Base-by-base conservation (phyloP, 2,329 filamentous ascomycete species). In the Fusarium aywerte region DNA sequence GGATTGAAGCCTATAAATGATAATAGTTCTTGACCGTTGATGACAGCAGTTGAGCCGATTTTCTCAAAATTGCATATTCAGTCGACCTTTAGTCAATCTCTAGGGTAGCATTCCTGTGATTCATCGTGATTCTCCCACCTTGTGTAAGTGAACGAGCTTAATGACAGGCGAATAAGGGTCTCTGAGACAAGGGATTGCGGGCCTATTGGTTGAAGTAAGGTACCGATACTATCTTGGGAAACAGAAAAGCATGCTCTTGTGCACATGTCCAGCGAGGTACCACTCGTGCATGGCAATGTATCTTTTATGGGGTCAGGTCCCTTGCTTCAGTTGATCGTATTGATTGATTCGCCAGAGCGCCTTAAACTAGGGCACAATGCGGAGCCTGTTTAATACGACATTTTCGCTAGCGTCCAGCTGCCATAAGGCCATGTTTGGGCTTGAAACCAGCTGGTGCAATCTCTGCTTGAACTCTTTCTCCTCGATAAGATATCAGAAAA, bases 371-470 rank as follows among this genome's bases (percentile, higher is more conserved):
- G 49, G 49, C 59, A 49, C 33, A 54, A 66, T 66, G 61, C 65
- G 56, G 70, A 58, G 36, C 58, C 60, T 62, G 56, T 62, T 70
- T 70, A 53, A 64, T 73, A 69, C 64, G 69, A 63, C 62, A 40
- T 69, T 62, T 58, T 59, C 48, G 62, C 64, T 73, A 70, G 66
- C 44, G 39, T n/a, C 38, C 45, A 61, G 65, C 49, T 32, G 47
- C 31, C 33, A 40, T 56, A 68, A 53, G 62, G 56, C 55, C 64
- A 72, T 70, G 67, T 51, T 68, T 48, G 31, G 56, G 48, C 54
- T 60, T 60, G 58, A 49, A 55, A 54, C 50, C 51, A 38, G 45
- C 27, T 52, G 31, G 54, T 42, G 31, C 33, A 51, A 49, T 61
- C 25, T 51, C 43, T 68, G 55, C 39, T 51, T 65, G 42, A 31